These are phyloP conservation scores for Themeda triandra DNA, from an alignment of 176 grass and related monocot species.

Conservation along the genomic window DNA sequence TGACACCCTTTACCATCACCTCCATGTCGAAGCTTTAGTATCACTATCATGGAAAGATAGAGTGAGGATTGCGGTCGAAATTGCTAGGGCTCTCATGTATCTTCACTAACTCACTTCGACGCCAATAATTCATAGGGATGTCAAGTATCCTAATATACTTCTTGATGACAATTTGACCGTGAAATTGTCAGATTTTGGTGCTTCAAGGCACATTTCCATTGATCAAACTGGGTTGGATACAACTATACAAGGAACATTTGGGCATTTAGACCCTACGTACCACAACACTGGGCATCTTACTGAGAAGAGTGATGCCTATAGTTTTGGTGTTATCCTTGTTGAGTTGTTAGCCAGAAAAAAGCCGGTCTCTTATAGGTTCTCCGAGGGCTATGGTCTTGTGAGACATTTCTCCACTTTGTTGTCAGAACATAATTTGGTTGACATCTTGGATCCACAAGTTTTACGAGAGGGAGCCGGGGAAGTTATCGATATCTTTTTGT, in stretches of 20 bases:
- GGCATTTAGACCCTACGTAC: slow-evolving; percentile 42
- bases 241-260: slow-evolving; percentile 4
- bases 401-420: background rate
- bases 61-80: too few species aligned
- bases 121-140: too few species aligned
- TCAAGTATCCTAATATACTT: too few species aligned
- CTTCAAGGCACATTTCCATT: too few species aligned
- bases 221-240: too few species aligned
- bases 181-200: too few species aligned
- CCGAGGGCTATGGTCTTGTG: background rate
- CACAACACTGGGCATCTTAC: background rate
- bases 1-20: too few species aligned
- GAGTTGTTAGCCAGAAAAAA: slow-evolving; percentile 31
- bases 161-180: too few species aligned
- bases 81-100: too few species aligned
- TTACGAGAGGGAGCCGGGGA: background rate
- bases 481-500: background rate
- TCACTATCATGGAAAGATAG: too few species aligned
- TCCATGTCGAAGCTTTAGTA: too few species aligned
- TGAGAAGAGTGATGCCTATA: slow-evolving; percentile 23
- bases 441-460: background rate
- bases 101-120: too few species aligned
- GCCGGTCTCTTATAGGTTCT: background rate
- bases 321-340: slow-evolving; percentile 35
- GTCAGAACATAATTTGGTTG: background rate